A percentile compares a stretch with the other conserved stretches of the same genome.
These are phyloP conservation scores for Coccomyxa sp. DNA, from an alignment of 139 green algal species.

Conservation along the genomic window DNA sequence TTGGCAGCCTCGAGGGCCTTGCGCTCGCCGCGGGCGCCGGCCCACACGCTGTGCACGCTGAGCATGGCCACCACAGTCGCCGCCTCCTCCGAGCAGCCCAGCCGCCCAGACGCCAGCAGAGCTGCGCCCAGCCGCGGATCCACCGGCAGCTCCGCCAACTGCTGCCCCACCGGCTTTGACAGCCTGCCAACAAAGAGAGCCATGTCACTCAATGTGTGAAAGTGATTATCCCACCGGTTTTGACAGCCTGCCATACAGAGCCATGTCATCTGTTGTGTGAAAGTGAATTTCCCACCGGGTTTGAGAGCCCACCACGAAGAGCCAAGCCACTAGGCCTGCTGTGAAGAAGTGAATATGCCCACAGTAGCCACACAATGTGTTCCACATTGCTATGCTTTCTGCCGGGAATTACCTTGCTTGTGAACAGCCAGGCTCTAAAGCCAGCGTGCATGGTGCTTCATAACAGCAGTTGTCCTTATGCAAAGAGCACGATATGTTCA, in stretches of 20 bases:
- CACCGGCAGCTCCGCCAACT: constrained; percentile 66
- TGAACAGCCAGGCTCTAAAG: not conserved
- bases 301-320: constrained; percentile 34
- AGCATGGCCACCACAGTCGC: constrained; percentile 60
- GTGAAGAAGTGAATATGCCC: not conserved
- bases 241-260: constrained; percentile 33
- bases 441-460: not conserved
- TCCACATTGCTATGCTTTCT: not conserved
- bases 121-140: constrained; percentile 54
- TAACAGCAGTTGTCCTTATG: not conserved
- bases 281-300: not conserved
- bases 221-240: too few species aligned
- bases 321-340: not conserved
- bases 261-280: not conserved
- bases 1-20: constrained; percentile 43
- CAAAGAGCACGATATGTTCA: not conserved
- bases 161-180: constrained; percentile 47
- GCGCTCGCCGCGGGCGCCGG: constrained; percentile 16
- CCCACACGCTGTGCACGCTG: constrained; percentile 39
- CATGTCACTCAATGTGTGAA: not conserved
- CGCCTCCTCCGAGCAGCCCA: constrained; percentile 63
- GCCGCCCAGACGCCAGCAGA: constrained; percentile 46
- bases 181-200: constrained; percentile 43
- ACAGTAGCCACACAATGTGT: not conserved
- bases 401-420: not conserved